Evolutionary conservation across 805 yeast species (phyloP), one percentile per base, ranked within the genome.

Genomic region (Ogataea glucozyma): DNA sequence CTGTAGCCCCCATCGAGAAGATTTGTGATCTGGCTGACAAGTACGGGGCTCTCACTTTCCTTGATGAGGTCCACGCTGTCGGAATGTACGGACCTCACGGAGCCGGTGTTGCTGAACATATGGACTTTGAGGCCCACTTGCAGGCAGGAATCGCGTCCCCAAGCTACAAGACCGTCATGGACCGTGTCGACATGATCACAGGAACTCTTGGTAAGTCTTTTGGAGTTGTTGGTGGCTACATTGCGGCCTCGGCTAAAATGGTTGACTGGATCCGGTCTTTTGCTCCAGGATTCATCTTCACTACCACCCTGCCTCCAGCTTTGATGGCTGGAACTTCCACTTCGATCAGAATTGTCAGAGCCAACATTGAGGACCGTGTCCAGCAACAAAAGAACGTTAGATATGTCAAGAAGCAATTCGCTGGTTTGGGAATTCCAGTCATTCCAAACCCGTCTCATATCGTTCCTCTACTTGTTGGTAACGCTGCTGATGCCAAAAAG

Each of bases 11-110:
- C 39, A 93, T 93, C 57, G 88, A 85, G 58, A 81, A 78, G 48
- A 89, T 93, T 53, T 91, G 97, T 65, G 96, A 90, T 56, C 75
- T 93, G 60, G 99, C 99, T 30, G 97, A 93, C 41, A 88, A 93
- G 69, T 93, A 93, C 64, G 98, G 98, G 49, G 98, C 98, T 35
- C 69, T 93, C 57, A 93, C 99, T 22, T 93, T 93, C 67, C 73
- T 93, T 64, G 99, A 93, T 65, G 99, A 93, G 68, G 99, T 93
- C 27, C 99, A 93, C 61, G 98, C 99, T 26, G 98, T 93, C 35
- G 99, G 99, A 43, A 78, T 93, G 83, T 93, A 93, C 63, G 99
- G 99, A 58, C 98, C 99, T 47, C 96, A 87, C 58, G 99, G 99
- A 62, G 99, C 97, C 24, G 99, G 99, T 70, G 98, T 93, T 42